Evolutionary conservation across 805 yeast species (phyloP).

Genomic region (Myxozyma udenii): DNA sequence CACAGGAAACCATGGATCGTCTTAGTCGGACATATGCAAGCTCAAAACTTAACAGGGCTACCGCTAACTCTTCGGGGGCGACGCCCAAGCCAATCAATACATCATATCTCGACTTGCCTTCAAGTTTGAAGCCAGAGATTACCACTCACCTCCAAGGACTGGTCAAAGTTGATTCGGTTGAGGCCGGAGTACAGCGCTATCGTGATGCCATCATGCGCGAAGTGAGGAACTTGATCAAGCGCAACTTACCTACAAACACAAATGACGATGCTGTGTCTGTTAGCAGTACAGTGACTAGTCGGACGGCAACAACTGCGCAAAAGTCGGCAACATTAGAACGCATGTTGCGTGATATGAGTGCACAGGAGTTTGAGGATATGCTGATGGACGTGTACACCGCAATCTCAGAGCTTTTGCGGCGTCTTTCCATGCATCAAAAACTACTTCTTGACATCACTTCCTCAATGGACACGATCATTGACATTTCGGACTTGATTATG

Average conservation of each 20-base stretch:
- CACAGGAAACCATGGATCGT: constrained; percentile 51
- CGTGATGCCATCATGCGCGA: constrained; percentile 69
- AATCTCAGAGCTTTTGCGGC: constrained; percentile 67
- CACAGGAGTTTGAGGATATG: constrained; percentile 73
- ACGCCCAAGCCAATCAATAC: constrained; percentile 35
- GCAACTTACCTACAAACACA: constrained; percentile 50
- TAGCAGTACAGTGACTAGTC: constrained; percentile 32
- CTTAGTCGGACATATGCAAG: constrained; percentile 38
- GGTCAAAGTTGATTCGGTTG: constrained; percentile 32
- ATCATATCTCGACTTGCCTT: constrained; percentile 43
- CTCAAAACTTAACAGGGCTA: constrained; percentile 15
- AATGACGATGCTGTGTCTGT: constrained; percentile 41
- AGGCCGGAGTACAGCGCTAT: constrained; percentile 58
- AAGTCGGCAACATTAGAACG: constrained; percentile 45
- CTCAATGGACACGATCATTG: constrained; percentile 38
- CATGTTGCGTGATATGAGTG: constrained; percentile 61
- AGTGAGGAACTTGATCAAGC: constrained; percentile 67
- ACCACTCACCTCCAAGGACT: constrained; percentile 53
- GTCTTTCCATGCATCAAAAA: constrained; percentile 77
- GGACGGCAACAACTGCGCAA: constrained; percentile 35
- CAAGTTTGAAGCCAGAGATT: constrained; percentile 46
- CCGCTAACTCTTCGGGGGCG: constrained; percentile 10
- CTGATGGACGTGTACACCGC: constrained; percentile 56
- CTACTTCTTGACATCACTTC: constrained; percentile 68
- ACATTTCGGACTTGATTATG: constrained; percentile 42